A percentile compares a stretch with the other conserved stretches of the same genome.
Evolutionary conservation across 1,284 basidiomycete species (phyloP).

Genomic region (Malassezia restricta): DNA sequence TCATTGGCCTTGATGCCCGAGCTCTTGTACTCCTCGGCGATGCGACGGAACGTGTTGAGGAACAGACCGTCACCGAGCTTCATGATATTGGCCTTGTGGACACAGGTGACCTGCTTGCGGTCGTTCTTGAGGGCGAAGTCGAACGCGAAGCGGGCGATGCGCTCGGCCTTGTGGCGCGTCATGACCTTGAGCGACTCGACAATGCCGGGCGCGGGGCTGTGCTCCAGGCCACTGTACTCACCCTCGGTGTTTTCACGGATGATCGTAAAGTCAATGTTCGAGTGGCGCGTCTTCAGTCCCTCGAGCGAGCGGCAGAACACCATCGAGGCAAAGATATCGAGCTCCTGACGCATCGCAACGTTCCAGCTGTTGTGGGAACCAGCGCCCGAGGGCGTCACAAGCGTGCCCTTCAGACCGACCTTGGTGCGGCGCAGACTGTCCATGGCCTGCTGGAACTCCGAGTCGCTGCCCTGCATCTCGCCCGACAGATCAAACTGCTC

Average conservation of each 20-base stretch:
- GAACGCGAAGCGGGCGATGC: constrained; percentile 93
- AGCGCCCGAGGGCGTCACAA: constrained; percentile 94
- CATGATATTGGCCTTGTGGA: constrained; percentile 99
- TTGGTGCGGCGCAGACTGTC: constrained; percentile 88
- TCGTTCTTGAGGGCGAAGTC: constrained; percentile 98
- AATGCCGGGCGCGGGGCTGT: constrained; percentile 86
- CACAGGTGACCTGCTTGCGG: constrained; percentile 99
- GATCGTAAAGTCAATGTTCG: constrained; percentile 94
- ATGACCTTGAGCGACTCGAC: constrained; percentile 98
- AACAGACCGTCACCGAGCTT: constrained; percentile 98
- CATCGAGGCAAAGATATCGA: constrained; percentile 97
- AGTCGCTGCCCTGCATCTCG: constrained; percentile 83
- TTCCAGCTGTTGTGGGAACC: constrained; percentile 98
- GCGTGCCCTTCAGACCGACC: constrained; percentile 96
- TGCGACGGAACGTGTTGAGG: constrained; percentile 90
- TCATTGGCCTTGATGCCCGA: constrained; percentile 85
- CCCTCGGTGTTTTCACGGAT: constrained; percentile 99
- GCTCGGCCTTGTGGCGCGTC: constrained; percentile 86
- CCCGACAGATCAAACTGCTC: constrained; percentile 97
- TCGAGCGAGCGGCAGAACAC: constrained; percentile 95
- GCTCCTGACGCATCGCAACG: constrained; percentile 97
- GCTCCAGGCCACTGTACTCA: constrained; percentile 97
- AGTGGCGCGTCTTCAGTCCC: constrained; percentile 91
- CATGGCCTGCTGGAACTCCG: constrained; percentile 86
- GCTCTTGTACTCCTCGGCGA: constrained; percentile 85